These are phyloP conservation scores for Daldinia grandis DNA, from an alignment of 495 filamentous ascomycete genomes.

Conservation along the genomic window DNA sequence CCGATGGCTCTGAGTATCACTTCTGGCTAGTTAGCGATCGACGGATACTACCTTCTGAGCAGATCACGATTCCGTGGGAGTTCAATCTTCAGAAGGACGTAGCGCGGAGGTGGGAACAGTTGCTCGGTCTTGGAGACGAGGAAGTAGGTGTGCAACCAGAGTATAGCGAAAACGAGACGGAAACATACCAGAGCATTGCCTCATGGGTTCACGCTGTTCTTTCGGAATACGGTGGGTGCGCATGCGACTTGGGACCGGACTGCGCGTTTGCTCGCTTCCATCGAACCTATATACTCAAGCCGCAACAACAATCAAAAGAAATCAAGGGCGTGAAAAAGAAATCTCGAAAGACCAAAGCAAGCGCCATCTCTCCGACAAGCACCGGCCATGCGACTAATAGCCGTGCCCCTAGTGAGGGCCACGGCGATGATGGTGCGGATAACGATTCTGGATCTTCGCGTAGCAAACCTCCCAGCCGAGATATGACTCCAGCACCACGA, in stretches of 20 bases:
- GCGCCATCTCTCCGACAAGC: constrained; percentile 70
- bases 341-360: constrained; percentile 62
- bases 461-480: constrained; percentile 81
- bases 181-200: constrained; percentile 56
- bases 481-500: constrained; percentile 73
- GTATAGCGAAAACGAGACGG: constrained; percentile 56
- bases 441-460: constrained; percentile 76
- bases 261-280: constrained; percentile 81
- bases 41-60: constrained; percentile 66
- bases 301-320: constrained; percentile 50
- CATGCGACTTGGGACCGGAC: constrained; percentile 70
- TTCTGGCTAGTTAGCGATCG: constrained; percentile 88
- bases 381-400: constrained; percentile 77
- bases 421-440: constrained; percentile 61
- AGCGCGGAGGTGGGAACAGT: constrained; percentile 53
- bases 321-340: constrained; percentile 68
- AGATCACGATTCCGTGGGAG: constrained; percentile 66
- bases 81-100: constrained; percentile 59
- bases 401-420: constrained; percentile 78
- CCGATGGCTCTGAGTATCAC: constrained; percentile 76
- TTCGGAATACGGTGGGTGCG: constrained; percentile 87
- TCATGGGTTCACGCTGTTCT: constrained; percentile 74
- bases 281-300: constrained; percentile 65
- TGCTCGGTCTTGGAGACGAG: constrained; percentile 62
- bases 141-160: constrained; percentile 50